Base-by-base conservation (phyloP, 108 stramenopile species). In the Chaetoceros muelleri region DNA sequence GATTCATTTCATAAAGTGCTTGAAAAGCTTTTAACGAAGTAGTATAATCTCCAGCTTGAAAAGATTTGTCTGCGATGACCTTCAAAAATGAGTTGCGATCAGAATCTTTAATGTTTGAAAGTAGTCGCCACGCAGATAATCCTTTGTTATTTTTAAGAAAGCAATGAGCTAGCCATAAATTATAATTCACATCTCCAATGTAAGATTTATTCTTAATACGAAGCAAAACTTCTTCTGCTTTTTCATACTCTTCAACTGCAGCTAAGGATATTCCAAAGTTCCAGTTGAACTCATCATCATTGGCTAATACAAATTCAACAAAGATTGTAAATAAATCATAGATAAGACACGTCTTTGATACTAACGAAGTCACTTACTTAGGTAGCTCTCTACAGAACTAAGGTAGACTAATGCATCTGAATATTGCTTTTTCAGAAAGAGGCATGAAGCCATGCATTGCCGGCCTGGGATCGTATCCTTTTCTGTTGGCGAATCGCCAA, bases 381-480 rank as follows among this genome's bases (percentile, higher is more conserved):
- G 19, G 28, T 51, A 52, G 16, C 19, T 58, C 66, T 84, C 77
- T 50, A 87, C 70, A 28, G 74, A 76, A 3, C 48, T 46, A 17
- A 65, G 48, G 25, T 55, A 65, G 1, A 61, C 40, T 27, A 55
- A 22, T 18, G 55, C 64, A 60, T 71, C 48, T 27, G 60, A 52
- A 29, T 51, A 66, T 52, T 90, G 62, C 59, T 76, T 71, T 50
- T 78, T 73, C 28, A 94, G 54, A 71, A 78, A 87, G 62, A 88
- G 82, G 58, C 68, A 85, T 21, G 73, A 75, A 18, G 87, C 92
- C 89, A 87, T 89, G 81, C 92, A 87, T 74, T 89, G 92, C 23
- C 92, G 58, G 8, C 92, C 92, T 30, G 87, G 81, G 46, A 94
- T 85, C 1, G 92, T 94, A 73, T 94, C 92, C 55, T 87, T 84